A percentile compares a stretch with the other conserved stretches of the same genome.
These are phyloP conservation scores for Nakazawaea populi DNA, from an alignment of 805 yeast species.

Conservation along the genomic window DNA sequence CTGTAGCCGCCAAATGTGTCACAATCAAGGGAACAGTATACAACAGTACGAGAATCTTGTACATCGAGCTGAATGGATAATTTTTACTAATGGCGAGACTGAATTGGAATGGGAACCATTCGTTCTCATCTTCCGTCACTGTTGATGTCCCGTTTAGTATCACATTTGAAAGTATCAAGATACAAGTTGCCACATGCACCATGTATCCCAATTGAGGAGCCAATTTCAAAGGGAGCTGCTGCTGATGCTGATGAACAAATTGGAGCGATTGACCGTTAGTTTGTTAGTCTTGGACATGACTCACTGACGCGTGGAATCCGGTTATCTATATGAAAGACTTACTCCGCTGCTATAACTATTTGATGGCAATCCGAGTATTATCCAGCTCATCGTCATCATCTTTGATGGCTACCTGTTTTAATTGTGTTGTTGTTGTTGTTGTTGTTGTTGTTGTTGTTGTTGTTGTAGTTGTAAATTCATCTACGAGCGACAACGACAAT, in stretches of 20 bases:
- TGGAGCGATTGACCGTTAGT: not conserved
- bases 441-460: too few species aligned
- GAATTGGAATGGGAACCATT: constrained; percentile 9
- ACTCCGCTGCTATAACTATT: too few species aligned
- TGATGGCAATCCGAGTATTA: too few species aligned
- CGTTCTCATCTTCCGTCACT: not conserved
- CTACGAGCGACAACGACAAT: not conserved
- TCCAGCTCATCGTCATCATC: too few species aligned
- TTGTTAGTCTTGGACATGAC: too few species aligned
- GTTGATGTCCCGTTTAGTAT: not conserved
- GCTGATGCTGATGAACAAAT: too few species aligned
- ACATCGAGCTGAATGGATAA: constrained; percentile 6
- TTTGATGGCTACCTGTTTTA: too few species aligned
- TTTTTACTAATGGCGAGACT: not conserved
- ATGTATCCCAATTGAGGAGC: not conserved
- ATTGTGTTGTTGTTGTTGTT: too few species aligned
- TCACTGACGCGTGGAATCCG: too few species aligned
- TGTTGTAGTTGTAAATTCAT: not conserved
- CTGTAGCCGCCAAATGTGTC: not conserved
- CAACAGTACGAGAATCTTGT: not conserved
- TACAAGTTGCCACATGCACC: not conserved
- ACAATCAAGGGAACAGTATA: not conserved
- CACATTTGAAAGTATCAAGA: not conserved
- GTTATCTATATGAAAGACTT: too few species aligned
- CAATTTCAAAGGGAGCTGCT: not conserved